Evolutionary conservation across 257 asterid genomes (phyloP).

Genomic region (Anisodus acutangulus): DNA sequence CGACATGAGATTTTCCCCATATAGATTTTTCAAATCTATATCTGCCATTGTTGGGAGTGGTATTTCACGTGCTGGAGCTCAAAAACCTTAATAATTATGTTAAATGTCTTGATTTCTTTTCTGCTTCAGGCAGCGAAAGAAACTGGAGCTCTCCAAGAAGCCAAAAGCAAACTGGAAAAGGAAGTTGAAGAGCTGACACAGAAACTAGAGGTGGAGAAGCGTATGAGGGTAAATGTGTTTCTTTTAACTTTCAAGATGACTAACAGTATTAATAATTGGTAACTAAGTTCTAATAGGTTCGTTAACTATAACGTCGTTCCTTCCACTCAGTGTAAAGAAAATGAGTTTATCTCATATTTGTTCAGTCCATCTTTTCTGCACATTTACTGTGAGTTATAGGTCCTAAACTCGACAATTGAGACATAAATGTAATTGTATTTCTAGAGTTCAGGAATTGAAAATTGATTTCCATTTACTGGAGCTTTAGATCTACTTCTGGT

Average conservation of each 20-base stretch:
- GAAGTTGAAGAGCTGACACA: constrained; percentile 74
- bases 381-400: neutral
- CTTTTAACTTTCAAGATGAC: neutral
- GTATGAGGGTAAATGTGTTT: constrained; percentile 56
- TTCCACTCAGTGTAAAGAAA: neutral
- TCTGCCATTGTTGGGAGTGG: neutral
- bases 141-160: constrained; percentile 88
- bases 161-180: constrained; percentile 71
- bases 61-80: neutral
- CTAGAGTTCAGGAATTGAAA: neutral
- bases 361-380: neutral
- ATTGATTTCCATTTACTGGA: neutral
- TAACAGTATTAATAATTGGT: neutral
- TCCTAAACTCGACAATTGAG: neutral
- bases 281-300: constrained; percentile 2
- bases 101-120: constrained; percentile 22
- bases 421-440: neutral
- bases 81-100: neutral
- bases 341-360: neutral
- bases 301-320: neutral
- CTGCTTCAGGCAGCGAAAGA: constrained; percentile 80
- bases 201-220: constrained; percentile 74
- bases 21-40: neutral
- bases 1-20: neutral
- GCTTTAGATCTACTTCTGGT: neutral